Base-by-base conservation (phyloP, 139 green algal genomes). In the Desmodesmus armatus region DNA sequence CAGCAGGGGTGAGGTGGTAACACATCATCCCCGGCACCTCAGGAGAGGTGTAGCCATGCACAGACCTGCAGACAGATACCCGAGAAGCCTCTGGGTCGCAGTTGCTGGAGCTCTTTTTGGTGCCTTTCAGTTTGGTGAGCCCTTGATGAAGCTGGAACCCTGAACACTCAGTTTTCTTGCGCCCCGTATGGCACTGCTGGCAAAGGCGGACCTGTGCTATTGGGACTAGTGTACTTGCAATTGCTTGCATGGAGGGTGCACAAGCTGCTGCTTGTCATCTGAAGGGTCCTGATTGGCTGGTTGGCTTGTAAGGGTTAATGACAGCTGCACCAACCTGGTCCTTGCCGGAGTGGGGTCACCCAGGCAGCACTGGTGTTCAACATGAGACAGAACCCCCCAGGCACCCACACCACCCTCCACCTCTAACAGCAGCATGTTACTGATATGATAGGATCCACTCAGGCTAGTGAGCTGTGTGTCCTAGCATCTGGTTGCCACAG, bases 61-160 rank as follows among this genome's bases (percentile, higher is more conserved):
- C n/a, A n/a, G n/a, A n/a, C n/a, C n/a, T n/a, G n/a, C n/a, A n/a
- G n/a, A n/a, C n/a, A n/a, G n/a, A 65, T 92, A 84, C 44, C 89
- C 84, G 29, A 4, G 62, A 9, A 58, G 83, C 5, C 69, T 93
- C 3, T 92, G 81, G 78, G 41, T 89, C 17, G 66, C 85, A 2
- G 77, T 85, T 1, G 40, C 47, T 25, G 53, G 43, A 0, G 69
- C 81, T 3, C 82, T 93, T 33, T 41, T 89, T 0, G 90, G 90
- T 19, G 80, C 80, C 40, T 71, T 91, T 1, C 82, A 91, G 76
- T 92, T 92, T 78, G 90, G 87, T 91, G 78, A 79, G 70, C 5
- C 11, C 43, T 35, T 27, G 9, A 31, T 58, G 39, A 15, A 78
- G 4, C 11, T 33, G 11, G 62, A 31, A 37, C 7, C 27, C n/a